Evolutionary conservation across 352 stramenopile species (phyloP), one percentile per base, ranked within the genome.

Genomic region (Phytophthora citricola): DNA sequence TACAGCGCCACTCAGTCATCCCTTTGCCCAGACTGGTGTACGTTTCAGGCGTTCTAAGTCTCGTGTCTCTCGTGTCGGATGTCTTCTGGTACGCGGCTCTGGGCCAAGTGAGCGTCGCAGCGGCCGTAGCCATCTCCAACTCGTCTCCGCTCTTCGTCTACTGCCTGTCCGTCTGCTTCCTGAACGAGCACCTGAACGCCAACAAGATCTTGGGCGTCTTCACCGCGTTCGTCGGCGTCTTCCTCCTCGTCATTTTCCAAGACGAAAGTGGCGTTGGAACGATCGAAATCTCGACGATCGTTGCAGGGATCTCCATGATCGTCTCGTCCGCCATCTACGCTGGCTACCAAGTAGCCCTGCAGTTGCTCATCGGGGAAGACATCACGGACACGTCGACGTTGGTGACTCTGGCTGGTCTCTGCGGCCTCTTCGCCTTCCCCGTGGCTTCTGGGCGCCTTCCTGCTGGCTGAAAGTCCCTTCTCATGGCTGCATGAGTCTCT

Each of bases 31-130:
- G 72, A 40, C 50, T 87, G 17, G 14, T 75, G 38, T 64, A 66
- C 11, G 79, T 87, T 22, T 77, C 80, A 3, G 62, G 66, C 1
- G 68, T 74, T 31, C 57, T 89, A 41, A 81, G 73, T 43, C 17
- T 78, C 5, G 67, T 85, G 44, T 71, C 78, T 63, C 41, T 76
- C 51, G 52, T 85, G 59, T 47, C 63, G 75, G 81, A 90, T 44
- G 83, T 85, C 66, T 87, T 90, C 29, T 87, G 76, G 78, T 90
- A 85, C 51, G 72, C 72, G 1, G 76, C 81, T 31, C 57, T 90
- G 15, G 47, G 63, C 20, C 60, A 72, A 41, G 69, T 87, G 47
- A 90, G 76, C 55, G 78, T 87, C 15, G 74, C 74, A 4, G 75
- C 76, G 3, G 78, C 68, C 14, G 83, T 77, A 0, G 76, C 78